Evolutionary conservation across 78 protist species (phyloP).

Genomic region (Dictyostelium capitatum): DNA sequence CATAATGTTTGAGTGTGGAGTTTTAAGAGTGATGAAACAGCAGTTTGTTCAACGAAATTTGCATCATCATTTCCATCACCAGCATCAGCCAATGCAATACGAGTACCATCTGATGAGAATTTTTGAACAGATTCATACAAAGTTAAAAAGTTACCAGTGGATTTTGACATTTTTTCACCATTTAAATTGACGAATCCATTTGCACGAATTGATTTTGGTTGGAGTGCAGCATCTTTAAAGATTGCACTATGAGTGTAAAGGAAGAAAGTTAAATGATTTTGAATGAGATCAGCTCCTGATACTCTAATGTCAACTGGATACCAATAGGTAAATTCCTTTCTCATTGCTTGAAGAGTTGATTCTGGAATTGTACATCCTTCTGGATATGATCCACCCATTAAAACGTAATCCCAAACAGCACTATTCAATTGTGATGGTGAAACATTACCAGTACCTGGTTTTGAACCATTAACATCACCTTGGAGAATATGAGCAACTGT

Average conservation of each 20-base stretch:
- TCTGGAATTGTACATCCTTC: slow-evolving; percentile 51
- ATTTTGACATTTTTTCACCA: slow-evolving; percentile 99
- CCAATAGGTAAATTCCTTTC: slow-evolving; percentile 97
- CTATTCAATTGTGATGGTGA: slow-evolving; percentile 87
- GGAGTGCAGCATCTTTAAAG: slow-evolving; percentile 79
- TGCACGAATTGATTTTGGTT: slow-evolving; percentile 95
- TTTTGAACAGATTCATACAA: slow-evolving; percentile 77
- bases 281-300: slow-evolving; percentile 98
- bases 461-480: slow-evolving; percentile 89
- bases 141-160: slow-evolving; percentile 99
- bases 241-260: slow-evolving; percentile 99
- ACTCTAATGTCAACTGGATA: slow-evolving; percentile 98
- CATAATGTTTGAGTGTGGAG: slow-evolving; percentile 93
- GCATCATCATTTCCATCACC: slow-evolving; percentile 99
- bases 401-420: slow-evolving; percentile 89
- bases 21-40: slow-evolving; percentile 91
- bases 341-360: slow-evolving; percentile 86
- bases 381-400: slow-evolving; percentile 55
- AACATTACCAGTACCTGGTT: slow-evolving; percentile 86
- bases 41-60: slow-evolving; percentile 94
- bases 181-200: slow-evolving; percentile 97
- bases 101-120: slow-evolving; percentile 95
- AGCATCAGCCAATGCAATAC: slow-evolving; percentile 99
- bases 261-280: slow-evolving; percentile 99
- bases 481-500: slow-evolving; percentile 98